These are phyloP conservation scores for Cantharellus anzutake DNA, from an alignment of 768 basidiomycete genomes.

Conservation along the genomic window DNA sequence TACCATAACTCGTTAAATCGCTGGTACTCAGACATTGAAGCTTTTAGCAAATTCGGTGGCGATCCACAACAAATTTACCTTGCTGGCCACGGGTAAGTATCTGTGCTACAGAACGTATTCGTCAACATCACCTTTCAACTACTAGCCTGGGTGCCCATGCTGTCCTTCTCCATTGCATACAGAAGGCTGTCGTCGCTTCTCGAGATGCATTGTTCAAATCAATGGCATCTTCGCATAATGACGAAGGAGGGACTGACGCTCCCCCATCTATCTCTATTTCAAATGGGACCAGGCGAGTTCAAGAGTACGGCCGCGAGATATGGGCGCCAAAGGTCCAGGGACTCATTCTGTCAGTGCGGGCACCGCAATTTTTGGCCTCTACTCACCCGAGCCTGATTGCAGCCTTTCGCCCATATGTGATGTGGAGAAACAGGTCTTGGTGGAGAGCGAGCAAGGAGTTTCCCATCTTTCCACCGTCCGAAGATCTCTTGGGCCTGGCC, in stretches of 20 bases:
- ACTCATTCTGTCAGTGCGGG: slow-evolving; percentile 9
- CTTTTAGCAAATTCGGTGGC: slow-evolving; percentile 7
- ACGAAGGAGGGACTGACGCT: background rate
- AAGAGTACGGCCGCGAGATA: slow-evolving; percentile 8
- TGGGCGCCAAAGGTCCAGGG: slow-evolving; percentile 8
- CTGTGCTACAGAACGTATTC: background rate
- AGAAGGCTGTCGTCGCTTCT: slow-evolving; percentile 9
- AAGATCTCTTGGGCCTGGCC: slow-evolving; percentile 9
- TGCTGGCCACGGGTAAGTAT: slow-evolving; percentile 8
- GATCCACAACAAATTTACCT: slow-evolving; percentile 8
- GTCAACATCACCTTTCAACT: background rate
- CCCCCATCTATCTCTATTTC: slow-evolving; percentile 5
- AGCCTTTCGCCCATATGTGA: slow-evolving; percentile 10
- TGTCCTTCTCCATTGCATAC: slow-evolving; percentile 8
- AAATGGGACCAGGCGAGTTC: slow-evolving; percentile 9
- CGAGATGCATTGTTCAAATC: slow-evolving; percentile 1
- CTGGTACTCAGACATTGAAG: background rate
- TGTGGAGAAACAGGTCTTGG: slow-evolving; percentile 10
- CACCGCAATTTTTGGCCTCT: background rate
- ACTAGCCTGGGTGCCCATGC: slow-evolving; percentile 8
- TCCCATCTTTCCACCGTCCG: slow-evolving; percentile 10
- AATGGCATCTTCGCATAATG: background rate
- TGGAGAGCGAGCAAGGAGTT: slow-evolving; percentile 8
- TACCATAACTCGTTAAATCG: background rate
- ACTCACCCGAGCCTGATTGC: background rate